These are phyloP conservation scores for Colletotrichum tabaci DNA, from an alignment of 2,329 filamentous ascomycete species.

Conservation along the genomic window DNA sequence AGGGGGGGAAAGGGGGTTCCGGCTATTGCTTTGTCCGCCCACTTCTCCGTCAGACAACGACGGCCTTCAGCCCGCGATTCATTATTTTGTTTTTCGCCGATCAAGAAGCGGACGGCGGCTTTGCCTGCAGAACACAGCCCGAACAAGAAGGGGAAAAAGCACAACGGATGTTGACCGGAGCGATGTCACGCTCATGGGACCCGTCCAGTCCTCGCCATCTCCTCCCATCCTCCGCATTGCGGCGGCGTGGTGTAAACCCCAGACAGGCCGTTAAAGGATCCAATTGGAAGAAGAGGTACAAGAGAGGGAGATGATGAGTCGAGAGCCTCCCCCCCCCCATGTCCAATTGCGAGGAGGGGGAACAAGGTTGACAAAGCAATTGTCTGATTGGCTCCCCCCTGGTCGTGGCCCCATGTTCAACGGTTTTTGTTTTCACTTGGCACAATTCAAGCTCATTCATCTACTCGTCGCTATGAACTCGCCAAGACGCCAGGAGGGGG, in stretches of 20 bases:
- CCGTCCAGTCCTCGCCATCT: constrained; percentile 7
- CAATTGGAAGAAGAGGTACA: not conserved
- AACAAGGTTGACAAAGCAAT: constrained; percentile 2
- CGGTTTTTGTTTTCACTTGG: constrained; percentile 18
- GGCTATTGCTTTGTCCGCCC: constrained; percentile 4
- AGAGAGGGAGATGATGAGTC: not conserved
- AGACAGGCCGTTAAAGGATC: not conserved
- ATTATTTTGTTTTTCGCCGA: not conserved
- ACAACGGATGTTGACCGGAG: constrained; percentile 31
- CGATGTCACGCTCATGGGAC: constrained; percentile 23
- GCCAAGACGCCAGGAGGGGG: constrained; percentile 24
- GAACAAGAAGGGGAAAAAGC: not conserved
- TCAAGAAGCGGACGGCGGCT: not conserved
- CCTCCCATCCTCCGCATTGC: constrained; percentile 16
- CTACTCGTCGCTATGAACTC: constrained; percentile 23
- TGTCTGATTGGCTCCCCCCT: constrained; percentile 22
- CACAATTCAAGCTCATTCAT: constrained; percentile 29
- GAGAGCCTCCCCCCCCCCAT: not conserved
- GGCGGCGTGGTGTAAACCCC: constrained; percentile 6
- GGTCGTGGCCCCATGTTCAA: constrained; percentile 9
- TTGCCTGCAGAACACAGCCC: no score
- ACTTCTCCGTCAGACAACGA: not conserved
- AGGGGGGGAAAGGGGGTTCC: not conserved
- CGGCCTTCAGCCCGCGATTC: no score
- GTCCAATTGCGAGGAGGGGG: not conserved